Evolutionary conservation across 1,284 basidiomycete genomes (phyloP).

Genomic region (Takashimella koratensis): DNA sequence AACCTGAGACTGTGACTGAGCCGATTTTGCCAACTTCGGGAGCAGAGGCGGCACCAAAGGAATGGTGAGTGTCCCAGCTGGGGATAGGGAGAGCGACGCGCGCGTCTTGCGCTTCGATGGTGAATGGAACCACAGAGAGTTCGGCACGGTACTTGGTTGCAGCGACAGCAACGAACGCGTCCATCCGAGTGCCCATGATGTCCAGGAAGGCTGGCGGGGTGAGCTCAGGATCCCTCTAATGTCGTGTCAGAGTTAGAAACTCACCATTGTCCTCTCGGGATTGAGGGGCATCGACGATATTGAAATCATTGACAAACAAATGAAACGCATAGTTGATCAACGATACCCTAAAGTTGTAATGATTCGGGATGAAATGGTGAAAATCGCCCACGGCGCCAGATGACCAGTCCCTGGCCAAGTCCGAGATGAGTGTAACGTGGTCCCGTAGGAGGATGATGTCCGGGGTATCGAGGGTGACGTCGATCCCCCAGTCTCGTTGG

Average conservation of each 20-base stretch:
- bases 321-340: conserved; percentile 72
- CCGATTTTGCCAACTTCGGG: conserved; percentile 59
- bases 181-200: conserved; percentile 60
- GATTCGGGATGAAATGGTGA: conserved; percentile 74
- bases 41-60: conserved; percentile 56
- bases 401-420: conserved; percentile 83
- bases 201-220: conserved; percentile 63
- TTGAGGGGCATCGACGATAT: conserved; percentile 84
- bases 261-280: conserved; percentile 74
- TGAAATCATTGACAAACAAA: conserved; percentile 88
- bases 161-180: conserved; percentile 58
- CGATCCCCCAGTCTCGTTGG: conserved; percentile 70
- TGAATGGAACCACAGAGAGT: conserved; percentile 64
- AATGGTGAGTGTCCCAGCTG: conserved; percentile 78
- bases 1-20: conserved; percentile 60
- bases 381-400: conserved; percentile 73
- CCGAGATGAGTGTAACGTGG: conserved; percentile 86
- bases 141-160: conserved; percentile 70
- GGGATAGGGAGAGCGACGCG: conserved; percentile 65
- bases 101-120: conserved; percentile 60
- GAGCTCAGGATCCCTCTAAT: too few relatives aligned
- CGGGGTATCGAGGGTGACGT: conserved; percentile 65
- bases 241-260: too few relatives aligned
- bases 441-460: conserved; percentile 76
- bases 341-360: conserved; percentile 67